Base-by-base conservation (phyloP, 2,329 filamentous ascomycete genomes). In the Scytalidium sp. region DNA sequence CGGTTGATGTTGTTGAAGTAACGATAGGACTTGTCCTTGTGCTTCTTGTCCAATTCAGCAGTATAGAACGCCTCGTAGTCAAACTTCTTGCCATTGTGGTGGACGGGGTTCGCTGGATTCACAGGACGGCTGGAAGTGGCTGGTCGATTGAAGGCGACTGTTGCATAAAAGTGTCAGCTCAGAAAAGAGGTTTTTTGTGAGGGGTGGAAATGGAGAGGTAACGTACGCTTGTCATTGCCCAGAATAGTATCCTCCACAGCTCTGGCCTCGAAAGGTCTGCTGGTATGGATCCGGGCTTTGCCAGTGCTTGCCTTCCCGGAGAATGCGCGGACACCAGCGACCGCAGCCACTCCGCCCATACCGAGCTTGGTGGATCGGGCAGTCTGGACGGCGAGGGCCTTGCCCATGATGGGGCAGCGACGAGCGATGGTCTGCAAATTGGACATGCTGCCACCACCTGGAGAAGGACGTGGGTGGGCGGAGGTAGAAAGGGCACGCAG, bases 1-100 rank as follows among this genome's bases (percentile, higher is more conserved):
- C 94, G 91, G 67, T 99, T 99, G 83, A 99, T 99, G 78, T 99
- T 99, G 80, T 99, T 99, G 79, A 99, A 99, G 77, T 97, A 97
- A 66, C 94, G 90, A 76, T 99, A 99, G 46, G 92, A 97, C 76
- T 97, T 97, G 80, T 99, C 94, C 79, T 96, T 92, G 80, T 96
- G 94, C 77, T 99, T 99, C 82, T 97, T 97, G 62, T 97, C 90
- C 60, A 99, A 74, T 70, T 99, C 93, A 54, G 75, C 75, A 57
- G 85, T 75, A 74, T 97, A 99, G 72, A 97, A 99, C 43, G 70
- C 81, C 63, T 96, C 85, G 65, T 99, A 99, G 70, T 97, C 81
- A 71, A 97, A 99, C 64, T 85, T 89, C 51, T 77, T 76, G 40
- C 70, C 53, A 44, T 63, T 61, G 32, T 49, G 46, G 32, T 46